A percentile compares a stretch with the other conserved stretches of the same genome.
phyloP scores from a whole-genome alignment of 2,329 filamentous ascomycete species.

The Pseudogymnoascus sp. region DNA sequence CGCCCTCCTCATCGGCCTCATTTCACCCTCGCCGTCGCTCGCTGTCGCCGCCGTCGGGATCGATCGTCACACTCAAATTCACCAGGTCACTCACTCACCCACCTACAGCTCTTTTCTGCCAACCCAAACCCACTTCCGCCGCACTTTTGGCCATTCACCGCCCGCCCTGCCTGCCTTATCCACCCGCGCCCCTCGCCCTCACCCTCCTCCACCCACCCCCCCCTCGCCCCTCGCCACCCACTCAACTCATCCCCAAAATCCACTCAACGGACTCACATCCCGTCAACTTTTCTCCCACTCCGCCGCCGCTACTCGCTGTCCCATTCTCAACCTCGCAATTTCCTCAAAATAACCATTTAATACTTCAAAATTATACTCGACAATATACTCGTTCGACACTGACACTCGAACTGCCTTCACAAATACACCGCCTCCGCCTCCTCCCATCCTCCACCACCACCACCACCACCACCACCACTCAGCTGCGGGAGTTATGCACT shows the following conservation, averaged over 20 bases:
- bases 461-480: neutral
- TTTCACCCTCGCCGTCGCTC: neutral
- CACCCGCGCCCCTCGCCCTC: neutral
- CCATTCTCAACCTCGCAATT: neutral
- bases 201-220: neutral
- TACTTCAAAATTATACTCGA: neutral
- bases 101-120: slow-evolving; percentile 1
- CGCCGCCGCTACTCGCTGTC: neutral
- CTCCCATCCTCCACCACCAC: neutral
- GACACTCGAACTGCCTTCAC: neutral
- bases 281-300: neutral
- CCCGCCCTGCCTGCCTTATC: neutral
- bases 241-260: neutral
- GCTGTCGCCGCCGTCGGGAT: neutral
- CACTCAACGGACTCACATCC: slow-evolving; percentile 4
- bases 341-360: neutral
- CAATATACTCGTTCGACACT: neutral
- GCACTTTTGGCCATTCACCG: slow-evolving; percentile 2
- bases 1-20: neutral
- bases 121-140: neutral
- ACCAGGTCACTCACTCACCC: neutral
- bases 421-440: neutral
- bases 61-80: neutral
- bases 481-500: neutral
- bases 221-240: neutral